Percentiles rank a stretch among this genome's conserved stretches.
phyloP scores from a whole-genome alignment of 441 rosid species.

The Populus hybrid region DNA sequence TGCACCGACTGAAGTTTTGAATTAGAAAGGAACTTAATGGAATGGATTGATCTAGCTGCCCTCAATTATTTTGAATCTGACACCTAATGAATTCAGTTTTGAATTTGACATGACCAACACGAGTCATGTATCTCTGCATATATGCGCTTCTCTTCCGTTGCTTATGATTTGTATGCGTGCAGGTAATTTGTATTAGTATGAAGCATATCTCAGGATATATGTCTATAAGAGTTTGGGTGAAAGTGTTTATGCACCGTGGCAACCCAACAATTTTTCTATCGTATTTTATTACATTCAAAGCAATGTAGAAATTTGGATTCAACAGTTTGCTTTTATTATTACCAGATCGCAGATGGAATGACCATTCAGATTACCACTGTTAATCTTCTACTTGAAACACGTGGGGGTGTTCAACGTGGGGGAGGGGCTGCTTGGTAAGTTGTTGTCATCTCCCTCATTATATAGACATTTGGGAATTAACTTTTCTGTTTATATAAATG shows the following conservation, averaged over 20 bases:
- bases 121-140: not conserved
- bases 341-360: conserved; percentile 99
- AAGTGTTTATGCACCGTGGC: not conserved
- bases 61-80: not conserved
- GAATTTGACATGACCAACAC: not conserved
- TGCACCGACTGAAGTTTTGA: not conserved
- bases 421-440: conserved; percentile 93
- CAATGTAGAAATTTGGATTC: conserved; percentile 9
- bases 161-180: not conserved
- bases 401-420: conserved; percentile 57
- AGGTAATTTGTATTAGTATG: not conserved
- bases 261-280: not conserved
- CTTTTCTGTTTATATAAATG: not conserved
- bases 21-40: not conserved
- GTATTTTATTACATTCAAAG: conserved; percentile 1
- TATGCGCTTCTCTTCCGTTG: not conserved
- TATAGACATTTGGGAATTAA: not conserved
- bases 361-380: conserved; percentile 77
- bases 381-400: conserved; percentile 92
- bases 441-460: conserved; percentile 6
- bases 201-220: not conserved
- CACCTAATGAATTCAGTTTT: not conserved
- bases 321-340: conserved; percentile 15
- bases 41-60: not conserved
- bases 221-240: not conserved